These are phyloP conservation scores for Cymbopogon flexuosus DNA, from an alignment of 202 grass and related monocot genomes.

Conservation along the genomic window DNA sequence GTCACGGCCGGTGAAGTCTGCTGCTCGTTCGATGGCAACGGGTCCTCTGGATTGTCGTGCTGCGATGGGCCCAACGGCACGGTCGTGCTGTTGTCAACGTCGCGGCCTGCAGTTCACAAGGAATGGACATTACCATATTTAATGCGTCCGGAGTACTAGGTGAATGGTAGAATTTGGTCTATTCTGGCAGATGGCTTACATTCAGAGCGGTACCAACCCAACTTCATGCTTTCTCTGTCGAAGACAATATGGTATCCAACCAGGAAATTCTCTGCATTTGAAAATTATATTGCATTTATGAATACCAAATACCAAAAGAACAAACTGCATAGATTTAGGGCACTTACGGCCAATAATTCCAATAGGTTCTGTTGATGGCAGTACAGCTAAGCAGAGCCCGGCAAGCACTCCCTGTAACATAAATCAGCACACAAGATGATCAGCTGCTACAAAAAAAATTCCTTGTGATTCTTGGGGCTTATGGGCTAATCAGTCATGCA, in stretches of 20 bases:
- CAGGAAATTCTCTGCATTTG: constrained; percentile 86
- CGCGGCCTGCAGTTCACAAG: constrained; percentile 48
- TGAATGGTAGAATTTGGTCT: not conserved
- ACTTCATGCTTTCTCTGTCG: constrained; percentile 76
- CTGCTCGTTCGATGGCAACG: constrained; percentile 80
- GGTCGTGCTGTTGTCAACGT: constrained; percentile 70
- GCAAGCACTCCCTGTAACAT: constrained; percentile 49
- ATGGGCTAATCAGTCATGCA: not conserved
- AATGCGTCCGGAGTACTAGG: not conserved
- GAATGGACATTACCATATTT: not conserved
- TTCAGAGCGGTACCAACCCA: constrained; percentile 80
- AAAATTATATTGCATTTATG: constrained; percentile 10
- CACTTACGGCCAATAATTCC: constrained; percentile 89
- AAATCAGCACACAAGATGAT: not conserved
- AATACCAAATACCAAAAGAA: not conserved
- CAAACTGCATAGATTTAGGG: not conserved
- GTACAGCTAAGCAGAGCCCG: constrained; percentile 70
- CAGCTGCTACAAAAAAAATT: no score
- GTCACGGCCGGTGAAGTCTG: constrained; percentile 59
- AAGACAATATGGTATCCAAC: constrained; percentile 77
- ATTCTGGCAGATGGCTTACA: constrained; percentile 40
- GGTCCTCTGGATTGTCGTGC: constrained; percentile 60
- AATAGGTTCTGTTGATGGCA: constrained; percentile 52
- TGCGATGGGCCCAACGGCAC: constrained; percentile 56
- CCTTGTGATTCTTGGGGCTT: not conserved